A percentile compares a stretch with the other conserved stretches of the same genome.
Conservation (phyloP, 805 yeast genomes). For the Brettanomyces naardenensis region DNA sequence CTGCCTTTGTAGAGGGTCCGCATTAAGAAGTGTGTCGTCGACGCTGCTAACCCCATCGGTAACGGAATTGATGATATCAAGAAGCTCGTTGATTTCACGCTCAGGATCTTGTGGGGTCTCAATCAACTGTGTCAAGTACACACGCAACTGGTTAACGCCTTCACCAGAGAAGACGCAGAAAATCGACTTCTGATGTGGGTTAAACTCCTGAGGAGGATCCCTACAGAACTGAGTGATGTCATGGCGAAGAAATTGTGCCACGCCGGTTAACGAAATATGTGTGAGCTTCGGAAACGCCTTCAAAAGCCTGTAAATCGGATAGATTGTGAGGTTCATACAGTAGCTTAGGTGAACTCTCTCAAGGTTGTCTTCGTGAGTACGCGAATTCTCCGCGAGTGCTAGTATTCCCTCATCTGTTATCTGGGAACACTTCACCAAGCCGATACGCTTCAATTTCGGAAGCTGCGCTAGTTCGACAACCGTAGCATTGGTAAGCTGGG, state of each 20-base stretch:
- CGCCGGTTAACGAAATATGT: constrained; percentile 88
- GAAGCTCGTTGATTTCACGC: constrained; percentile 24
- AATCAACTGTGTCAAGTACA: constrained; percentile 41
- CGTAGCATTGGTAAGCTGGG: constrained; percentile 78
- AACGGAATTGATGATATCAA: constrained; percentile 23
- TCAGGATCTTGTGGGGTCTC: constrained; percentile 26
- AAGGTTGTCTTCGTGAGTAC: constrained; percentile 62
- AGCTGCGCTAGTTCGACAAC: constrained; percentile 67
- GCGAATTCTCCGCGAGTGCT: constrained; percentile 47
- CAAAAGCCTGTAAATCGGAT: constrained; percentile 68
- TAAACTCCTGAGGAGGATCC: constrained; percentile 88
- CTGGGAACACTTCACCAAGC: constrained; percentile 83
- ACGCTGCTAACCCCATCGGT: constrained; percentile 15
- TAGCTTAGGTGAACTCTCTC: constrained; percentile 92
- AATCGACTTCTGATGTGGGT: constrained; percentile 70
- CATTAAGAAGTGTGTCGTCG: constrained; percentile 11
- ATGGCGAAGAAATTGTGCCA: constrained; percentile 75
- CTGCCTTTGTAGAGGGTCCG: constrained; percentile 16
- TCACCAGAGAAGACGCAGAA: constrained; percentile 93
- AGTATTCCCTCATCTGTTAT: constrained; percentile 80
- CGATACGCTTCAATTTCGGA: constrained; percentile 81
- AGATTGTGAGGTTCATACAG: constrained; percentile 72
- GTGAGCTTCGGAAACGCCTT: constrained; percentile 80
- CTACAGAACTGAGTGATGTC: constrained; percentile 86
- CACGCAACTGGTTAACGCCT: constrained; percentile 74